Conservation (phyloP, 1,139 yeast genomes). For the Nakaseomyces sp. region DNA sequence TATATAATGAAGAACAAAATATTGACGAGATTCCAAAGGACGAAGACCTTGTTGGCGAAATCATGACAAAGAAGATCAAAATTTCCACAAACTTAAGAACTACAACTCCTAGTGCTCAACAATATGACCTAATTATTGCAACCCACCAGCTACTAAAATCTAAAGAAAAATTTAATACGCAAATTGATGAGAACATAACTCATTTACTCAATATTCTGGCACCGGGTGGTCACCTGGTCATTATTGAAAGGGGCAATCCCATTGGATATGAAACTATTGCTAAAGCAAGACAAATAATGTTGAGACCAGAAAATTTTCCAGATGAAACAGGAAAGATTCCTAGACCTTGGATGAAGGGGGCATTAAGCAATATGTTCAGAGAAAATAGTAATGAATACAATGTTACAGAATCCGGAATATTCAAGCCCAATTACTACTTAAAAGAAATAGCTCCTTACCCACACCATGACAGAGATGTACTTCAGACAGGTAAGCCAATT, state of each 20-base stretch:
- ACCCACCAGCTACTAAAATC: constrained; percentile 67
- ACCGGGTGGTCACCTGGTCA: constrained; percentile 70
- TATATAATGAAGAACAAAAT: constrained; percentile 17
- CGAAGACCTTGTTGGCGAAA: constrained; percentile 44
- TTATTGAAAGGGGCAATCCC: constrained; percentile 85
- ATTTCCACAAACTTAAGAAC: constrained; percentile 47
- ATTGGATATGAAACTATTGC: constrained; percentile 83
- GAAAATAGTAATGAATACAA: constrained; percentile 6
- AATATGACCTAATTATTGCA: constrained; percentile 78
- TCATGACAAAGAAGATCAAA: constrained; percentile 47
- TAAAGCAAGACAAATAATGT: constrained; percentile 79
- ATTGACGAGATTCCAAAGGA: constrained; percentile 22
- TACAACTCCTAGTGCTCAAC: constrained; percentile 37
- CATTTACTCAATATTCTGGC: constrained; percentile 50
- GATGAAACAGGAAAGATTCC: constrained; percentile 58
- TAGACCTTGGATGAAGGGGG: constrained; percentile 55
- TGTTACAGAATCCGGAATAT: constrained; percentile 13
- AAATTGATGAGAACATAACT: constrained; percentile 63
- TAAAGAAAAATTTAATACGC: constrained; percentile 53
- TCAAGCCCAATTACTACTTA: constrained; percentile 42
- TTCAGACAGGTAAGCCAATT: constrained; percentile 69
- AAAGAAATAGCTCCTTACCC: constrained; percentile 81
- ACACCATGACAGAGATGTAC: constrained; percentile 81
- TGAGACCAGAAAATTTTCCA: constrained; percentile 66
- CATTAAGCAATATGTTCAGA: constrained; percentile 13